These are phyloP conservation scores for Puccinia polysora DNA, from an alignment of 1,284 basidiomycete genomes.

Conservation along the genomic window DNA sequence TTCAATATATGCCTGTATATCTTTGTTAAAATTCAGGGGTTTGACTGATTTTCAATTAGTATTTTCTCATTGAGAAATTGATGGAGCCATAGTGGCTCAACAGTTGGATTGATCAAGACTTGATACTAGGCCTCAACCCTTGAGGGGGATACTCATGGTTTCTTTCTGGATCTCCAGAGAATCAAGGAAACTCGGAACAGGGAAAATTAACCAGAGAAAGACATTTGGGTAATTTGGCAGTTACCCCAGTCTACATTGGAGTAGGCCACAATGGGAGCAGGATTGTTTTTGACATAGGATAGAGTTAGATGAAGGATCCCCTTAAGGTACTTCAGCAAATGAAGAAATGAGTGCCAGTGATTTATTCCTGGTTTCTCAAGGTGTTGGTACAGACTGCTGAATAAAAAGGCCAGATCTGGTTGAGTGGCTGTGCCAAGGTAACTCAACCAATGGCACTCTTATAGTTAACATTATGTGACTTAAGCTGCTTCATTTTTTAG, in stretches of 20 bases:
- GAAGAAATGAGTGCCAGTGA: neutral
- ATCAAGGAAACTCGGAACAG: neutral
- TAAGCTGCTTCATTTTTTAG: neutral
- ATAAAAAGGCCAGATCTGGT: neutral
- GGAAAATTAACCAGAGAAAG: neutral
- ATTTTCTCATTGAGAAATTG: too few species aligned
- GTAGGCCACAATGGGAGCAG: neutral
- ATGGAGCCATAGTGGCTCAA: neutral
- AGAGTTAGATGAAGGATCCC: neutral
- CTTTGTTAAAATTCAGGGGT: too few species aligned
- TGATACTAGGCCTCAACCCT: neutral
- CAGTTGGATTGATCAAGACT: neutral
- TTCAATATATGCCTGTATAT: too few species aligned
- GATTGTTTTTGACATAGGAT: neutral
- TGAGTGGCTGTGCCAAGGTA: too few species aligned
- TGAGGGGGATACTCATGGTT: neutral
- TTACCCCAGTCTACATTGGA: neutral
- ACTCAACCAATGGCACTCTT: neutral
- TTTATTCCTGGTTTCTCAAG: neutral
- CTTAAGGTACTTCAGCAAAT: neutral
- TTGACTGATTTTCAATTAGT: too few species aligned
- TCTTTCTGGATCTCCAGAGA: neutral
- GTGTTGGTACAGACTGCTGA: neutral
- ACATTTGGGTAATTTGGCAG: neutral
- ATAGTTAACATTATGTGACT: neutral